A percentile compares a stretch with the other conserved stretches of the same genome.
These are phyloP conservation scores for Planoprotostelium fungivorum DNA, from an alignment of 78 protist genomes.

Conservation along the genomic window DNA sequence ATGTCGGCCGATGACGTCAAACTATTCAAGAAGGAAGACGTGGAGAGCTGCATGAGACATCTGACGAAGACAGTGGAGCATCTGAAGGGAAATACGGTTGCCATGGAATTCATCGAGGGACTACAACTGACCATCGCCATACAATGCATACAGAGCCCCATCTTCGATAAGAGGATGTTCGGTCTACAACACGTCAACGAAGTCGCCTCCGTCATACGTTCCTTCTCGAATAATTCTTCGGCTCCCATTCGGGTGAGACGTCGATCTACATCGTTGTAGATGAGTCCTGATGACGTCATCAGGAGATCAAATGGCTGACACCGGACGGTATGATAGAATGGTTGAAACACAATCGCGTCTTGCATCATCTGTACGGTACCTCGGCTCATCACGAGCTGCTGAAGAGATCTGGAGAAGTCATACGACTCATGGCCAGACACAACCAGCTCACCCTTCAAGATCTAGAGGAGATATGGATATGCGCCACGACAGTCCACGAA, in stretches of 20 bases:
- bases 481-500: background rate
- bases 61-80: background rate
- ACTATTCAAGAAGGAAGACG: background rate
- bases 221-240: background rate
- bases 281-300: too few relatives aligned
- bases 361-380: background rate
- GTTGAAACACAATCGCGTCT: background rate
- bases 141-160: background rate
- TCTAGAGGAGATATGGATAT: background rate
- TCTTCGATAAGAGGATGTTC: background rate
- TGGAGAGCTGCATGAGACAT: background rate
- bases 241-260: too few relatives aligned
- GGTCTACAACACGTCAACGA: background rate
- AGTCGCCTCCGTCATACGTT: background rate
- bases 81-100: background rate
- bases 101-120: background rate
- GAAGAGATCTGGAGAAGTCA: background rate
- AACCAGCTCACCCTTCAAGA: background rate
- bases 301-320: background rate
- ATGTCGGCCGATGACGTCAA: background rate
- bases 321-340: background rate
- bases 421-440: background rate
- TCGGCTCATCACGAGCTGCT: background rate
- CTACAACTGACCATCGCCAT: background rate
- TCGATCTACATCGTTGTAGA: too few relatives aligned